phyloP scores from a whole-genome alignment of 768 basidiomycete species.

The Boletellus ananiceps region DNA sequence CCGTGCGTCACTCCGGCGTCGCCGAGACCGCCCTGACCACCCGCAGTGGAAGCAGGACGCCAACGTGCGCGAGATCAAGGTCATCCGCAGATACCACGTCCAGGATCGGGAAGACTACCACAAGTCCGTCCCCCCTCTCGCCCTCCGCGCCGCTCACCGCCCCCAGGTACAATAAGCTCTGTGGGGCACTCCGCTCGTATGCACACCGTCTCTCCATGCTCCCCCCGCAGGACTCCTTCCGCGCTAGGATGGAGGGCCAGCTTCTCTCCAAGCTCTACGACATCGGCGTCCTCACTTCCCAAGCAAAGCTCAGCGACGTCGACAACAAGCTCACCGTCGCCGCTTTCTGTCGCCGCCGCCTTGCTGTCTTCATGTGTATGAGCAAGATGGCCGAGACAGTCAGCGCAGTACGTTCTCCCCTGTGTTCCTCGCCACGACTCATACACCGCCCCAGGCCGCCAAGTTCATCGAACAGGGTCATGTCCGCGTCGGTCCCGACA shows the following conservation, averaged over 20 bases:
- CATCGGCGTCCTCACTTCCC: slow-evolving; percentile 85
- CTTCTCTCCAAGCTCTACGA: slow-evolving; percentile 95
- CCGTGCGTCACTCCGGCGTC: slow-evolving; percentile 49
- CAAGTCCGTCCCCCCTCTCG: slow-evolving; percentile 45
- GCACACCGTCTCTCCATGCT: slow-evolving; percentile 86
- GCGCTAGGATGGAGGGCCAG: slow-evolving; percentile 77
- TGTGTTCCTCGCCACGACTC: slow-evolving; percentile 2
- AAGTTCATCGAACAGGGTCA: slow-evolving; percentile 99
- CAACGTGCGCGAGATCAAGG: slow-evolving; percentile 82
- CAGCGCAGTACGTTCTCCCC: slow-evolving; percentile 64
- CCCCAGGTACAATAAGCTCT: slow-evolving; percentile 87
- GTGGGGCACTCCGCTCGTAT: slow-evolving; percentile 78
- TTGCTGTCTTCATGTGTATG: slow-evolving; percentile 90
- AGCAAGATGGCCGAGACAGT: slow-evolving; percentile 95
- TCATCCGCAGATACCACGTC: slow-evolving; percentile 94
- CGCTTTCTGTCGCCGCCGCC: slow-evolving; percentile 85
- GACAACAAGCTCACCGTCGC: slow-evolving; percentile 94
- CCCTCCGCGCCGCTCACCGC: background rate
- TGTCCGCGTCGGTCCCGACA: slow-evolving; percentile 93
- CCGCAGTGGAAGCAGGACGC: slow-evolving; percentile 95
- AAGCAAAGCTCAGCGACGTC: slow-evolving; percentile 88
- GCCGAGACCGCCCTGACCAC: background rate
- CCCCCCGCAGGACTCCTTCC: slow-evolving; percentile 85
- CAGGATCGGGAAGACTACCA: slow-evolving; percentile 93
- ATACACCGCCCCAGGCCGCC: slow-evolving; percentile 60